phyloP scores from a whole-genome alignment of 129 eudicot species.

The Arctium minus region DNA sequence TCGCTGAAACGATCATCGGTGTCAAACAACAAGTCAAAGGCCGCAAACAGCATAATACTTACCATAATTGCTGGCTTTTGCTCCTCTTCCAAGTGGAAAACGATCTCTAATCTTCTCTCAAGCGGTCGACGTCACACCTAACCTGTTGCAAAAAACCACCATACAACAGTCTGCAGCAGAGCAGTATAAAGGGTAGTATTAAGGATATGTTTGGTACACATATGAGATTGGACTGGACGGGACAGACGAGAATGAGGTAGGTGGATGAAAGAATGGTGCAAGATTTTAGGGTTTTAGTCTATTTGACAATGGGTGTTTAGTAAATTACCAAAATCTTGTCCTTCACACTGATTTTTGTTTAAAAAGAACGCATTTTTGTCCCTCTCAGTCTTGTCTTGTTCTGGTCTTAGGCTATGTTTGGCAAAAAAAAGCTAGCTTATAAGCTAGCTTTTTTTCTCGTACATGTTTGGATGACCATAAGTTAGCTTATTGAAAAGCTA shows the following conservation, averaged over 20 bases:
- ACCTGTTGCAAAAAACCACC: not conserved
- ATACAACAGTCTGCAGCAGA: slow-evolving; percentile 16
- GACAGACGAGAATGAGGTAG: not conserved
- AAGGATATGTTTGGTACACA: no score
- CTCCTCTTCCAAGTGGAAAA: not conserved
- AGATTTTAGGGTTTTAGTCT: no score
- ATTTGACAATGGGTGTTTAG: not conserved
- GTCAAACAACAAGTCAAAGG: not conserved
- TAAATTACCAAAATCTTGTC: not conserved
- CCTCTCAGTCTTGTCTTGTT: no score
- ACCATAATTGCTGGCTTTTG: not conserved
- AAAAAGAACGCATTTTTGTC: no score
- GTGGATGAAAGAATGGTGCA: not conserved
- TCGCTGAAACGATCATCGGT: not conserved
- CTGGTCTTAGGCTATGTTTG: no score
- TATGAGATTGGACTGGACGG: no score
- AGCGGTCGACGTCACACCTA: not conserved
- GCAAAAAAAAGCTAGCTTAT: no score
- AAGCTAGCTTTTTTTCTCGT: no score
- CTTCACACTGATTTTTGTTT: no score
- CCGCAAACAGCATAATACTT: not conserved
- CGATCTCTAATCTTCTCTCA: not conserved
- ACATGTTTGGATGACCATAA: no score
- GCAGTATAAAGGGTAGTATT: not conserved
- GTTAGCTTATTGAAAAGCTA: no score